Evolutionary conservation across 2,329 filamentous ascomycete species (phyloP).

Genomic region (Fusarium compactum): DNA sequence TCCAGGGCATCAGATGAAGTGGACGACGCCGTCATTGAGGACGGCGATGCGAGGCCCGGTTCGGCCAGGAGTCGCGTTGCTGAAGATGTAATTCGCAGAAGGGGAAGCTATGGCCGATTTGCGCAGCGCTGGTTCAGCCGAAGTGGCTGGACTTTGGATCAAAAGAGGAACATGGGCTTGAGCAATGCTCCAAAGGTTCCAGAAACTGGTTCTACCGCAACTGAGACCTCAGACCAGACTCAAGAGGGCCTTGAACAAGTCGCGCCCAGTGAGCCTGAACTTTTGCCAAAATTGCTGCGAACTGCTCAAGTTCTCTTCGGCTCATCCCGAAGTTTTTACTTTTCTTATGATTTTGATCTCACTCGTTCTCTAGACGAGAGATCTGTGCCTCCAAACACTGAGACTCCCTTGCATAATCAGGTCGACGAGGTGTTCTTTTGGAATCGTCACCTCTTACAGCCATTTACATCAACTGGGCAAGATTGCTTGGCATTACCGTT

Average conservation of each 20-base stretch:
- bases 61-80: conserved; percentile 74
- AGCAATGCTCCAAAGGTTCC: conserved; percentile 56
- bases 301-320: conserved; percentile 88
- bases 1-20: conserved; percentile 57
- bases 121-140: conserved; percentile 92
- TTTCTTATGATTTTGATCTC: conserved; percentile 93
- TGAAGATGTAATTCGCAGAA: conserved; percentile 86
- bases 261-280: conserved; percentile 52
- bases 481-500: conserved; percentile 81
- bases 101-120: conserved; percentile 88
- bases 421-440: conserved; percentile 90
- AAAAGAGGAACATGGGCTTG: conserved; percentile 76
- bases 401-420: conserved; percentile 72
- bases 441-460: conserved; percentile 81
- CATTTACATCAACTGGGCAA: conserved; percentile 80
- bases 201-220: conserved; percentile 22
- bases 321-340: conserved; percentile 88
- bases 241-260: conserved; percentile 53
- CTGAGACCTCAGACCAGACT: conserved; percentile 43
- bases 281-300: conserved; percentile 86
- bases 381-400: conserved; percentile 33
- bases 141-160: conserved; percentile 81
- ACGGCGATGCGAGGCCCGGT: conserved; percentile 50
- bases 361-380: conserved; percentile 71
- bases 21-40: conserved; percentile 55